These are phyloP conservation scores for Fraxinus angustifolia DNA, from an alignment of 305 asterid genomes.

Conservation along the genomic window DNA sequence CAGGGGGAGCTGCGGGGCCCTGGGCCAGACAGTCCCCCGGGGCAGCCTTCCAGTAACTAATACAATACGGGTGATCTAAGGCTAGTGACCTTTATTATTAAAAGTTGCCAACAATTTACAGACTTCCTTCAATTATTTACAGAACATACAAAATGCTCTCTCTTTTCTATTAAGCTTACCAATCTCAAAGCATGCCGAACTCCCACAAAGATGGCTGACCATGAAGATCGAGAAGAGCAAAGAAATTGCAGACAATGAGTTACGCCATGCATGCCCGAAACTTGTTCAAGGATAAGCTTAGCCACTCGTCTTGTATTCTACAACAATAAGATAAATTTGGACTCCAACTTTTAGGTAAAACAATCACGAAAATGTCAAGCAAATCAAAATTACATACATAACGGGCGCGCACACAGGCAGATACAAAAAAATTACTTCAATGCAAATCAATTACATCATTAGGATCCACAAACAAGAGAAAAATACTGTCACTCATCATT, in stretches of 20 bases:
- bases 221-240: constrained; percentile 67
- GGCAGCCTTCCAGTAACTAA: constrained; percentile 14
- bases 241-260: constrained; percentile 83
- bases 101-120: constrained; percentile 12
- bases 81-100: constrained; percentile 19
- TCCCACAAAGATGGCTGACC: constrained; percentile 64
- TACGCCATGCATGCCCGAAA: constrained; percentile 71
- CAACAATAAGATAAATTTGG: constrained; percentile 35
- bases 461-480: constrained; percentile 89
- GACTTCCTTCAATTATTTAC: constrained; percentile 11
- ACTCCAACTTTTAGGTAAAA: constrained; percentile 19
- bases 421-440: constrained; percentile 23
- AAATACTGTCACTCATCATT: constrained; percentile 77
- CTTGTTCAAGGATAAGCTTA: constrained; percentile 83
- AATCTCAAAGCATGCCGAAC: constrained; percentile 81
- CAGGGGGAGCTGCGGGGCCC: not conserved
- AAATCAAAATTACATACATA: constrained; percentile 1
- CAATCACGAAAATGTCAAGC: constrained; percentile 4
- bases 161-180: constrained; percentile 46
- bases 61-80: constrained; percentile 14
- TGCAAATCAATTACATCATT: constrained; percentile 61
- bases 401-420: not conserved
- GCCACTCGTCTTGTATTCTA: constrained; percentile 84
- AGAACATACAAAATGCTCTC: constrained; percentile 15
- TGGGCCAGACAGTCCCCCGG: not conserved